These are phyloP conservation scores for Amylostereum areolatum DNA, from an alignment of 1,284 basidiomycete genomes.

Conservation along the genomic window DNA sequence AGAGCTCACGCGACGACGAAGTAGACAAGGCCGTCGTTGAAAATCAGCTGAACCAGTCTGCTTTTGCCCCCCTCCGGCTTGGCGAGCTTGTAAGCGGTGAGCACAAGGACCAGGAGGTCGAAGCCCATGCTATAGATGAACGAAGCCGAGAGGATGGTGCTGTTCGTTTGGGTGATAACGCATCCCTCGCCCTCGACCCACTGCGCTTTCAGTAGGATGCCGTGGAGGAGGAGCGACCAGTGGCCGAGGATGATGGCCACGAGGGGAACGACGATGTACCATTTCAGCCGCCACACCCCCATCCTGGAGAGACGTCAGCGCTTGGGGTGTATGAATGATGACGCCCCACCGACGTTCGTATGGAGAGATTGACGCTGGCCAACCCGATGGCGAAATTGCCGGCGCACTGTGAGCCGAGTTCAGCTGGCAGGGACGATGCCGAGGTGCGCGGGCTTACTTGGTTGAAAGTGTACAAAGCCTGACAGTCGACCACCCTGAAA, in stretches of 20 bases:
- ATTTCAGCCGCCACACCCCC: conserved; percentile 63
- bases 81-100: conserved; percentile 43
- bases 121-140: conserved; percentile 19
- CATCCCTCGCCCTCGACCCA: conserved; percentile 17
- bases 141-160: conserved; percentile 16
- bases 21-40: conserved; percentile 66
- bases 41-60: conserved; percentile 59
- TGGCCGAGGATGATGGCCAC: conserved; percentile 62
- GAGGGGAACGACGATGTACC: conserved; percentile 50
- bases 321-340: background rate
- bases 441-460: conserved; percentile 24
- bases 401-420: conserved; percentile 36
- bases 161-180: conserved; percentile 20
- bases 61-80: conserved; percentile 27
- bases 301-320: conserved; percentile 36
- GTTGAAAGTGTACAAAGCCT: conserved; percentile 69
- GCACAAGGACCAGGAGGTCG: conserved; percentile 21
- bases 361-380: conserved; percentile 74
- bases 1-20: conserved; percentile 62
- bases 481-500: conserved; percentile 54
- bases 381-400: conserved; percentile 70
- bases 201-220: conserved; percentile 26
- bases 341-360: conserved; percentile 61
- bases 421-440: background rate
- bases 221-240: conserved; percentile 74